Base-by-base conservation (phyloP, 2,329 filamentous ascomycete genomes). In the Pyricularia pennisetigena region DNA sequence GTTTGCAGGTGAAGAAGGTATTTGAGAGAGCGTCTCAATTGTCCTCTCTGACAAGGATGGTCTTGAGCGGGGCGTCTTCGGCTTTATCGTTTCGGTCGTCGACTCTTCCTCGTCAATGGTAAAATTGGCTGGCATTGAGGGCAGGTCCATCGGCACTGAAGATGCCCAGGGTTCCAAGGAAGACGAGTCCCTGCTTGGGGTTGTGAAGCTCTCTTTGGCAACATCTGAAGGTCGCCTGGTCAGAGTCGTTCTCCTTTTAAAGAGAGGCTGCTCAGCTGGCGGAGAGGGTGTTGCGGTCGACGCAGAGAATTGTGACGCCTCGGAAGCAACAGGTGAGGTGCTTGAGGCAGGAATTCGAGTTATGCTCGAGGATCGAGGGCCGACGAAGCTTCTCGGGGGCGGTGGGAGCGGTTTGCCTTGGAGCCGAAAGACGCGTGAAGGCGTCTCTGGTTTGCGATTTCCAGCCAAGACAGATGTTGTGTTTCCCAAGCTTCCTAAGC, bases 1-100 rank as follows among this genome's bases (percentile, higher is more conserved):
- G 64, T 90, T 77, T 0, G 86, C 86, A 4, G 94, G 93, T 0
- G 93, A 95, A 0, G 91, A 88, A 0, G 93, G 91, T 32, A 97
- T 81, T 64, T 88, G 86, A 3, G 93, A 85, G 6, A 97, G 80
- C 0, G 92, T 97, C 76, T 97, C 92, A 61, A 97, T 89, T 0
- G 94, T 96, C 69, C 94, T 84, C 73, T 97, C 94, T 0, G 90
- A 88, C 4, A 97, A 82, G 0, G 92, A 94, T 67, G 85, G 82
- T 67, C 79, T 75, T 1, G 79, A 74, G 9, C 24, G 7, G 30
- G 64, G n/a, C 57, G 10, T 66, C 20, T 66, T 61, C 12, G 23
- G 23, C 23, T 61, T 61, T 6, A 61, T 61, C 24, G 32, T 28
- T 57, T 41, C 14, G 23, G 24, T 35, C 32, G 64, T 26, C 26